Evolutionary conservation across 257 asterid species (phyloP), one percentile per base, ranked within the genome.

Genomic region (Coffea eugenioides): DNA sequence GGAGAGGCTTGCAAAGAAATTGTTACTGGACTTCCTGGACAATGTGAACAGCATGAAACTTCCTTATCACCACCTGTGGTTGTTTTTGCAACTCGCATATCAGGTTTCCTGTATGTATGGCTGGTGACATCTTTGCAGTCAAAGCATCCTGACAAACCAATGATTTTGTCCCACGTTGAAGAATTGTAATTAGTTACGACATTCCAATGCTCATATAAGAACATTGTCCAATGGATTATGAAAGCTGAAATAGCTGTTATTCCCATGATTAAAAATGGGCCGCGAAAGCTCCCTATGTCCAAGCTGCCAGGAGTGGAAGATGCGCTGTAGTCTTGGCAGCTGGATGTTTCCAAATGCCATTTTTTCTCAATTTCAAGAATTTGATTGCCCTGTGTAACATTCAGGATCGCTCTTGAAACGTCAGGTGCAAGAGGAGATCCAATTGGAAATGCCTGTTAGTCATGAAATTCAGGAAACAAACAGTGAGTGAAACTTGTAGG

Each of bases 251-350:
- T 8, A 20, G 85, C 88, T 5, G 83, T 82, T 56, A 78, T 51
- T 61, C 79, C 89, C 2, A 82, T 87, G 0, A 88, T 83, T 59
- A 76, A 6, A 73, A 92, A 90, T 39, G 87, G 87, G 12, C 90
- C 97, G 92, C 88, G 57, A 90, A 90, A 77, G 34, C 94, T 88
- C 8, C 56, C 88, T 0, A 88, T 80, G 41, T 87, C 89, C 9
- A 89, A 89, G 77, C 88, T 90, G 5, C 79, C 80, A 27, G 87
- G 80, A n/a, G 89, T 45, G 3, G 46, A 18, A 6, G 80, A 49
- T 45, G 45, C 8, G 65, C 64, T 46, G 1, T 36, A 25, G n/a
- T 31, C 64, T 57, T 57, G 64, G 64, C 64, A 57, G 15, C 15
- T 57, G 64, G 64, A 57, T 57, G n/a, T 15, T 15, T 14, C n/a